Evolutionary conservation across 139 green algal species (phyloP).

Genomic region (Tetradesmus lagerheimii): DNA sequence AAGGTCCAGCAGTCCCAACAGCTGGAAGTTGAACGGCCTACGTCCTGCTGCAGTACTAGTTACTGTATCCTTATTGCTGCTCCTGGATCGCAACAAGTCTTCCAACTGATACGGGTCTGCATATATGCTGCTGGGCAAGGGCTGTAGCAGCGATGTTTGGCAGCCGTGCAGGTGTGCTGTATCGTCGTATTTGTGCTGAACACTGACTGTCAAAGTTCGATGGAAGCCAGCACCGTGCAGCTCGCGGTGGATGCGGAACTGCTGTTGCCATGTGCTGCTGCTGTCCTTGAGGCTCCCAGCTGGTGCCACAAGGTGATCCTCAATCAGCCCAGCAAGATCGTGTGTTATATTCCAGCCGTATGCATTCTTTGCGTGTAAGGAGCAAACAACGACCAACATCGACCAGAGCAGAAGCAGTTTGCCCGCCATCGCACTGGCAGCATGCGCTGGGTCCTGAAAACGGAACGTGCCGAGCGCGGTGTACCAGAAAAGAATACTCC

Average conservation of each 20-base stretch:
- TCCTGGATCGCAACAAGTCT: background rate
- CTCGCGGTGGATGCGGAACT: background rate
- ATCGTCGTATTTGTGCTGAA: background rate
- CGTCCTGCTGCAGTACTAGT: background rate
- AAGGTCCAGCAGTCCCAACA: constrained; percentile 30
- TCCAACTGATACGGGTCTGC: constrained; percentile 44
- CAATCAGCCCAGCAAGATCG: background rate
- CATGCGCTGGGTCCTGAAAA: too few relatives aligned
- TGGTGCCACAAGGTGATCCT: background rate
- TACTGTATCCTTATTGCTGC: background rate
- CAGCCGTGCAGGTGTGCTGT: background rate
- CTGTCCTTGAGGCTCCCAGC: background rate
- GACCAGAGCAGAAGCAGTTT: background rate
- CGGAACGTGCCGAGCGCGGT: too few relatives aligned
- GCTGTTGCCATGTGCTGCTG: background rate
- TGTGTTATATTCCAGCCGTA: background rate
- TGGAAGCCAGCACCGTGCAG: constrained; percentile 24
- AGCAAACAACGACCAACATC: background rate
- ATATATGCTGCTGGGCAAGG: constrained; percentile 30
- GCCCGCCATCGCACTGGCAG: background rate
- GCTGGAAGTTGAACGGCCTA: background rate
- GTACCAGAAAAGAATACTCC: too few relatives aligned
- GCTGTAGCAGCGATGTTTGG: constrained; percentile 1
- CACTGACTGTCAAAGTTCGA: background rate
- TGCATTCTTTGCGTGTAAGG: background rate